Conservation (phyloP, 106 monocot species). For the Acanthochlamys bracteata region DNA sequence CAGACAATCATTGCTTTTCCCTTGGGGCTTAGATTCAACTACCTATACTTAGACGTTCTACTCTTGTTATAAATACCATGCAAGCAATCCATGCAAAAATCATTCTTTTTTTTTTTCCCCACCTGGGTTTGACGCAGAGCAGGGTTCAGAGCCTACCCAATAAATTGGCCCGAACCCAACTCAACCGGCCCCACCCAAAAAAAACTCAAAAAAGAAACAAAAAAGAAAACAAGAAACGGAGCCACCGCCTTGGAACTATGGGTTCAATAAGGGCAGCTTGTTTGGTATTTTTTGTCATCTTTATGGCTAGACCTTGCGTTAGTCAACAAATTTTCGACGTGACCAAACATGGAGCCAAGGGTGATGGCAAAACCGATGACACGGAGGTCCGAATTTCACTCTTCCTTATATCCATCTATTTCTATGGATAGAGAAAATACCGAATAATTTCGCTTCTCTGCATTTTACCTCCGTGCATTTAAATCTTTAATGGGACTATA, state of each 20-base stretch:
- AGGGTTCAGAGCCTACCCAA: not conserved
- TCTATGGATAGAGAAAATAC: not conserved
- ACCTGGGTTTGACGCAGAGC: not conserved
- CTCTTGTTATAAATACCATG: not conserved
- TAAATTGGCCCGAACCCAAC: not conserved
- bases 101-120: not conserved
- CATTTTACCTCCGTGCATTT: not conserved
- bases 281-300: not conserved
- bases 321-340: slow-evolving; percentile 22
- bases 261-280: not conserved
- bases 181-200: not conserved
- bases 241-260: not conserved
- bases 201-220: too few relatives aligned
- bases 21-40: not conserved
- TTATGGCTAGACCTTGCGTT: not conserved
- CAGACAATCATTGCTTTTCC: not conserved
- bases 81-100: not conserved
- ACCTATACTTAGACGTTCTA: not conserved
- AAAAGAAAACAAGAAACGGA: not conserved
- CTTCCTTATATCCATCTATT: not conserved
- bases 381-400: slow-evolving; percentile 10
- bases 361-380: slow-evolving; percentile 25
- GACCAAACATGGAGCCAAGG: slow-evolving; percentile 16
- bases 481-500: not conserved
- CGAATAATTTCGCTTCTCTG: not conserved